phyloP scores from a whole-genome alignment of 768 basidiomycete species.

The Epithele typhae region DNA sequence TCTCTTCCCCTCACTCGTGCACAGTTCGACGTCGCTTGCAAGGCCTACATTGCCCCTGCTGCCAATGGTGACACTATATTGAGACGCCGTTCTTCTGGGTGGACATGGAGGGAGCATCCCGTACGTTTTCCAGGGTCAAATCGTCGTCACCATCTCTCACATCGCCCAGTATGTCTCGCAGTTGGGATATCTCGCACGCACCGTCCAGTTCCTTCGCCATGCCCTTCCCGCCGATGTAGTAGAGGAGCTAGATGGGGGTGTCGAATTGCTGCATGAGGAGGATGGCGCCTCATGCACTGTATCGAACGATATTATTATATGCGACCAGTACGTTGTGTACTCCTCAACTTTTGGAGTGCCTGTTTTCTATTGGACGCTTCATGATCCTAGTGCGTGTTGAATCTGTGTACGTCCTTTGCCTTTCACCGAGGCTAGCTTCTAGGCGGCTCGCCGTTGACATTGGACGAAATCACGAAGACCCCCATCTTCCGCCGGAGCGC shows the following conservation, averaged over 20 bases:
- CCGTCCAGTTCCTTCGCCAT: slow-evolving; percentile 11
- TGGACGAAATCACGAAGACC: slow-evolving; percentile 52
- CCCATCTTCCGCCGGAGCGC: slow-evolving; percentile 53
- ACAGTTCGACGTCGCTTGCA: slow-evolving; percentile 59
- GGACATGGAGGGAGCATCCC: slow-evolving; percentile 60
- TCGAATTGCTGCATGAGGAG: slow-evolving; percentile 1
- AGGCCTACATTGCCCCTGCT: slow-evolving; percentile 39
- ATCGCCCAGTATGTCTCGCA: slow-evolving; percentile 20
- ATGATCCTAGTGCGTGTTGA: slow-evolving; percentile 58
- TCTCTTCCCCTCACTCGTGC: slow-evolving; percentile 46
- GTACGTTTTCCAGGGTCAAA: slow-evolving; percentile 34
- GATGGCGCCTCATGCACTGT: slow-evolving; percentile 35
- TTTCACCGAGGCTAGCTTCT: background rate
- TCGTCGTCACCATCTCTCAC: slow-evolving; percentile 4
- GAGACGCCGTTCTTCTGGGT: slow-evolving; percentile 31
- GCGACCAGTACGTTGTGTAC: slow-evolving; percentile 65
- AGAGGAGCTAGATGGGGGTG: background rate
- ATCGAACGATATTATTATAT: slow-evolving; percentile 31
- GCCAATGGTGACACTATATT: background rate
- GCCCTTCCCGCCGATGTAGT: background rate
- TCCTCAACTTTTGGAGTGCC: slow-evolving; percentile 81
- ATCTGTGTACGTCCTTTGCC: background rate
- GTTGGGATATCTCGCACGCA: slow-evolving; percentile 29
- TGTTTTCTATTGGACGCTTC: slow-evolving; percentile 74
- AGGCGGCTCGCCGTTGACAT: slow-evolving; percentile 64